A percentile compares a stretch with the other conserved stretches of the same genome.
Conservation (phyloP, 2,329 filamentous ascomycete genomes). For the Hymenoscyphus repandus region DNA sequence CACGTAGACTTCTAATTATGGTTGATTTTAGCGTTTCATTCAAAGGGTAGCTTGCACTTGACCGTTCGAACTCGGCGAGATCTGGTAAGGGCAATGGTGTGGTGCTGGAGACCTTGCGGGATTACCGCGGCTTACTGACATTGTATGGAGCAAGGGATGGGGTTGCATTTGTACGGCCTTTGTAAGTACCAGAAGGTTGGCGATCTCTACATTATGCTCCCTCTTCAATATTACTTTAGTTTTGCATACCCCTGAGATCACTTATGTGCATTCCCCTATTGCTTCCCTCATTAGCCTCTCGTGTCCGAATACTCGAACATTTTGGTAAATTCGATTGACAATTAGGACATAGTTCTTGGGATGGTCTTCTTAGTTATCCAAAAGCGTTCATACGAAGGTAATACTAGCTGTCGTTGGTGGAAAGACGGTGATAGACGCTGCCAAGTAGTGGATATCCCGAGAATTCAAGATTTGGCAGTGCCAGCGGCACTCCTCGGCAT, state of each 20-base stretch:
- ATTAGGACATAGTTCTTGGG: neutral
- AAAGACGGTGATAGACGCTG: neutral
- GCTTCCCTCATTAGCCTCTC: neutral
- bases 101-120: neutral
- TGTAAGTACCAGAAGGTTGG: constrained; percentile 32
- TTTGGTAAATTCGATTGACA: neutral
- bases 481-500: too few species aligned
- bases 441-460: constrained; percentile 1
- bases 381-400: constrained; percentile 8
- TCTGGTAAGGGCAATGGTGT: constrained; percentile 1
- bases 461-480: neutral
- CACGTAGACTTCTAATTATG: constrained; percentile 14
- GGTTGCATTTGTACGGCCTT: constrained; percentile 11
- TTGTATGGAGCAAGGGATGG: neutral
- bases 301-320: neutral
- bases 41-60: neutral
- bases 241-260: neutral
- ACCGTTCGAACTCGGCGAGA: constrained; percentile 20
- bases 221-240: constrained; percentile 1
- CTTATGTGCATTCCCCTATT: neutral
- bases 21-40: constrained; percentile 22
- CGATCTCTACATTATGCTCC: constrained; percentile 22
- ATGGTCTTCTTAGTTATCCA: neutral
- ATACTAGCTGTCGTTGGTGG: constrained; percentile 16
- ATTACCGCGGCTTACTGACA: neutral